Conservation (phyloP, 2,329 filamentous ascomycete genomes). For the Penicillium corylophilum region DNA sequence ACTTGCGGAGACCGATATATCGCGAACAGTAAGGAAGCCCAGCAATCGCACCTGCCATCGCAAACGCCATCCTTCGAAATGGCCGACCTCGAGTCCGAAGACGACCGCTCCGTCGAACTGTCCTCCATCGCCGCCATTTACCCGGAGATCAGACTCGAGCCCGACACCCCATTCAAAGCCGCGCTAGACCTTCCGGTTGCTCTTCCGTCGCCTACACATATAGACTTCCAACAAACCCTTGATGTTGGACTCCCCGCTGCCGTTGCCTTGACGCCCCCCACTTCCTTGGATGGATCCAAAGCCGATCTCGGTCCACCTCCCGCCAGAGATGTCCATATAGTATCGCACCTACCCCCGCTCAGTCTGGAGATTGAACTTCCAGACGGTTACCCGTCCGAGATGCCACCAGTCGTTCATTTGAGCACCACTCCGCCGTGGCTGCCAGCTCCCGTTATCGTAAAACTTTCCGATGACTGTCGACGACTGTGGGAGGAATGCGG, state of each 20-base stretch:
- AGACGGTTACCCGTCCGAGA: constrained; percentile 54
- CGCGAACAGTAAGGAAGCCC: not conserved
- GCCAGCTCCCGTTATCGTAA: constrained; percentile 43
- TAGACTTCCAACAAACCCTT: constrained; percentile 41
- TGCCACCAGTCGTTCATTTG: constrained; percentile 52
- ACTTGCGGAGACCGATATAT: not conserved
- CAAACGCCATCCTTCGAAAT: constrained; percentile 23
- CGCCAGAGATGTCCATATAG: constrained; percentile 42
- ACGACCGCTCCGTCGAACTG: constrained; percentile 61
- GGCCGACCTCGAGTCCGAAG: constrained; percentile 44
- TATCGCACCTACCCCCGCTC: constrained; percentile 59
- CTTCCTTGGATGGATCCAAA: constrained; percentile 38
- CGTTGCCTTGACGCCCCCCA: constrained; percentile 42
- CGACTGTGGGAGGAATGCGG: constrained; percentile 62
- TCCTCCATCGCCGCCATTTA: constrained; percentile 61
- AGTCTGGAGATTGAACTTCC: constrained; percentile 55
- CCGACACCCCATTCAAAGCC: constrained; percentile 48
- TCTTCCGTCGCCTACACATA: constrained; percentile 53
- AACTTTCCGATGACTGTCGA: constrained; percentile 49
- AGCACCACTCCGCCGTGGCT: constrained; percentile 55
- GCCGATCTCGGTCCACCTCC: constrained; percentile 22
- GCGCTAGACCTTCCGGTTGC: constrained; percentile 57
- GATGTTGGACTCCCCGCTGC: constrained; percentile 35
- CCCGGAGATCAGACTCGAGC: constrained; percentile 57
- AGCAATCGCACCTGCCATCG: not conserved